Conservation (phyloP, 768 basidiomycete genomes). For the Suillus paluster region DNA sequence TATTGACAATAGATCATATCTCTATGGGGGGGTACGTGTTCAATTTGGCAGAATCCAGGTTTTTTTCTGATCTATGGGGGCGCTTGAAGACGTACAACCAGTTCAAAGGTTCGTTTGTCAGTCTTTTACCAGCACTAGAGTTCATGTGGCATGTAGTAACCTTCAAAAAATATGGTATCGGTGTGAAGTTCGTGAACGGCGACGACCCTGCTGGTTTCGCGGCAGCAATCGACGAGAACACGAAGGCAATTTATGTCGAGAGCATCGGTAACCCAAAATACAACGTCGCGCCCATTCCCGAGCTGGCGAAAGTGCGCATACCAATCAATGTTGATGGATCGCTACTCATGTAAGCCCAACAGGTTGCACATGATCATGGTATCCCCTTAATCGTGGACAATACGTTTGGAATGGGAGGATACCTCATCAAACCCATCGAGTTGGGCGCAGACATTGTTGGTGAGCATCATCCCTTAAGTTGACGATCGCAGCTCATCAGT, state of each 20-base stretch:
- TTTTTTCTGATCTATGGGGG: not conserved
- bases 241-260: conserved; percentile 64
- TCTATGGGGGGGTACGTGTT: conserved; percentile 61
- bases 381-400: conserved; percentile 72
- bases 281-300: conserved; percentile 58
- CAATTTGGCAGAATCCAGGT: not conserved
- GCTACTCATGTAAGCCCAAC: not conserved
- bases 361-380: conserved; percentile 63
- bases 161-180: conserved; percentile 59
- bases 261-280: conserved; percentile 67
- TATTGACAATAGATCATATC: conserved; percentile 41
- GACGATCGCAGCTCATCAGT: not conserved
- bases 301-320: conserved; percentile 51
- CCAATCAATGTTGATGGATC: not conserved
- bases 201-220: conserved; percentile 51
- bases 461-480: conserved; percentile 19
- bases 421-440: conserved; percentile 56
- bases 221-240: conserved; percentile 61
- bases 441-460: conserved; percentile 61
- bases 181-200: conserved; percentile 54
- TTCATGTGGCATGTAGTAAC: conserved; percentile 40
- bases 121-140: not conserved
- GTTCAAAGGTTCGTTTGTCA: conserved; percentile 52
- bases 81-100: conserved; percentile 58
- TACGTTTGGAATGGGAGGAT: conserved; percentile 66